phyloP scores from a whole-genome alignment of 805 yeast genomes.

The Teunomyces pallodes region DNA sequence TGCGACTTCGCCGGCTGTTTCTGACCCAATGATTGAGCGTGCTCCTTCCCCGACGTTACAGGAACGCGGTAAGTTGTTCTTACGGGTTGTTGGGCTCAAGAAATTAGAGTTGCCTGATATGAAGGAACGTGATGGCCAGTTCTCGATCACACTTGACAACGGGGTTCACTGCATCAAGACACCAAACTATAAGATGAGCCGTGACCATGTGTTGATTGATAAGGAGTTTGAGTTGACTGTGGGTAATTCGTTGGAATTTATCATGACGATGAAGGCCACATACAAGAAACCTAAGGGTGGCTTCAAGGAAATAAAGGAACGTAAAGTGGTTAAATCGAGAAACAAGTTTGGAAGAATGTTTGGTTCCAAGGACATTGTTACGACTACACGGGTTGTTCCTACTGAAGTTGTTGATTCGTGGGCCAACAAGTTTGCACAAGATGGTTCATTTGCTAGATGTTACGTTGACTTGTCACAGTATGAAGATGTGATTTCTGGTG shows the following conservation, averaged over 20 bases:
- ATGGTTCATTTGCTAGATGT: constrained; percentile 87
- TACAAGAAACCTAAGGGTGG: constrained; percentile 51
- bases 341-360: constrained; percentile 46
- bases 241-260: constrained; percentile 57
- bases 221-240: constrained; percentile 81
- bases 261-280: constrained; percentile 68
- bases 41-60: constrained; percentile 2
- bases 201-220: constrained; percentile 40
- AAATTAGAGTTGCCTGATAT: constrained; percentile 49
- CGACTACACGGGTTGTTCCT: constrained; percentile 52
- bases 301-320: constrained; percentile 60
- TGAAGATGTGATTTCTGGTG: constrained; percentile 55
- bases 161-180: constrained; percentile 79
- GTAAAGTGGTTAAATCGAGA: constrained; percentile 45
- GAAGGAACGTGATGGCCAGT: constrained; percentile 43
- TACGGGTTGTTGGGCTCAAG: constrained; percentile 47
- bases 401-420: constrained; percentile 56
- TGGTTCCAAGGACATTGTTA: constrained; percentile 47
- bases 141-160: constrained; percentile 65
- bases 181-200: constrained; percentile 41
- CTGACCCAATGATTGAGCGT: not conserved
- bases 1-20: not conserved
- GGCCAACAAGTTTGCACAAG: constrained; percentile 66
- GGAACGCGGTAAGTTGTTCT: constrained; percentile 56
- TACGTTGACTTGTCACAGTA: constrained; percentile 61